phyloP scores from a whole-genome alignment of 1,139 yeast genomes.

The Scheffersomyces segobiensis region DNA sequence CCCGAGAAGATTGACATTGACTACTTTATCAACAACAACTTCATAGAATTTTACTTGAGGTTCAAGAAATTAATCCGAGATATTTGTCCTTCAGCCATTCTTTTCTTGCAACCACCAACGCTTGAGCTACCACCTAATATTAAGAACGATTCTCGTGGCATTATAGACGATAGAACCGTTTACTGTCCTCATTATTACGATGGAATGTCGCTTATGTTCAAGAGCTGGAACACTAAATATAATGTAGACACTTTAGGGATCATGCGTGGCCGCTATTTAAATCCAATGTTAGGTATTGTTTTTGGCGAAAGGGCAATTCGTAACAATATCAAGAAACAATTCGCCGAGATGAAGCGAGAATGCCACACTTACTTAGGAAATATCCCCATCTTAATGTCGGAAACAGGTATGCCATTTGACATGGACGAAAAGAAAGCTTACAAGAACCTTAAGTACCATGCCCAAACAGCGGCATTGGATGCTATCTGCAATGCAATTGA shows the following conservation, averaged over 20 bases:
- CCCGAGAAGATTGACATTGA: conserved; percentile 47
- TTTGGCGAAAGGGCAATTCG: conserved; percentile 80
- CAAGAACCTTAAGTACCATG: conserved; percentile 57
- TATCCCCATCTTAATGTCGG: conserved; percentile 78
- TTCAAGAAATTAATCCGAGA: conserved; percentile 53
- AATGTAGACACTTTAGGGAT: conserved; percentile 91
- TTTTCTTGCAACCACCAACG: conserved; percentile 83
- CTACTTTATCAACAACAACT: conserved; percentile 64
- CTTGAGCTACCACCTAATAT: conserved; percentile 75
- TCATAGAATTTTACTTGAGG: conserved; percentile 55
- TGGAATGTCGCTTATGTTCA: conserved; percentile 89
- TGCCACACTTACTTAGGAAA: conserved; percentile 58
- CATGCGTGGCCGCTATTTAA: conserved; percentile 73
- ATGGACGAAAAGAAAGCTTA: conserved; percentile 81
- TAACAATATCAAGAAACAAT: conserved; percentile 67
- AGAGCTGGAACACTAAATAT: conserved; percentile 72
- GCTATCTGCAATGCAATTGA: conserved; percentile 81
- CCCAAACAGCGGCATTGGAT: conserved; percentile 83
- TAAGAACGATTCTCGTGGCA: conserved; percentile 44
- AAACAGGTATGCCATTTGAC: conserved; percentile 97
- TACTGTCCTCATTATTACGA: conserved; percentile 91
- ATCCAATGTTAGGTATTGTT: conserved; percentile 76
- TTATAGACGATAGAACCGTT: conserved; percentile 65
- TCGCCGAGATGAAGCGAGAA: conserved; percentile 63
- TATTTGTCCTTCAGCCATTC: conserved; percentile 46